Evolutionary conservation across 805 yeast genomes (phyloP).

Genomic region (Nakazawaea sp.): DNA sequence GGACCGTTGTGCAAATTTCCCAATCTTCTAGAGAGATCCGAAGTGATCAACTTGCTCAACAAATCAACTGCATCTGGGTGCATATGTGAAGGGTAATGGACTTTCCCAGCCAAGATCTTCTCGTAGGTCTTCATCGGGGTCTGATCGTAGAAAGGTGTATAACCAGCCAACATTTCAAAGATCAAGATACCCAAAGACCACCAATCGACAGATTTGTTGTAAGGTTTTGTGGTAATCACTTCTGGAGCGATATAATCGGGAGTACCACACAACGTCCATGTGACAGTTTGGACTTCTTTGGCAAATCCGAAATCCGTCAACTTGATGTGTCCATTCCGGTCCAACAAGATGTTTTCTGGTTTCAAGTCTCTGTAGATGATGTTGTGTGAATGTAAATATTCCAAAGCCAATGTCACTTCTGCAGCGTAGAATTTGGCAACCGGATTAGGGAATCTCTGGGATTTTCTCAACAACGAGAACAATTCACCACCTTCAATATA

Average conservation of each 20-base stretch:
- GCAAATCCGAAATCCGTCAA: constrained; percentile 60
- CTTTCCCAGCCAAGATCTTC: constrained; percentile 46
- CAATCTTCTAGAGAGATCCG: constrained; percentile 48
- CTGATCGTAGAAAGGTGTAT: constrained; percentile 56
- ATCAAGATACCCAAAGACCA: constrained; percentile 58
- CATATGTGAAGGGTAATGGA: constrained; percentile 45
- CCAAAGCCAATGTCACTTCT: constrained; percentile 51
- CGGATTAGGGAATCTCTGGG: constrained; percentile 54
- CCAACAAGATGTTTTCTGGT: constrained; percentile 54
- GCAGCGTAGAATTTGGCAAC: constrained; percentile 62
- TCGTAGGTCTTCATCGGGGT: constrained; percentile 61
- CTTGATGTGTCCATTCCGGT: constrained; percentile 54
- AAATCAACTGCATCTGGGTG: constrained; percentile 49
- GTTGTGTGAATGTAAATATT: constrained; percentile 51
- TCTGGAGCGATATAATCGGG: constrained; percentile 64
- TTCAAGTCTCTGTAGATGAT: constrained; percentile 55
- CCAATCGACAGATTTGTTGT: constrained; percentile 60
- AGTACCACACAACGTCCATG: constrained; percentile 58
- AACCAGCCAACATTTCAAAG: constrained; percentile 57
- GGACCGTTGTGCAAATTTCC: constrained; percentile 56
- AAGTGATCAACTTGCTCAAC: constrained; percentile 42
- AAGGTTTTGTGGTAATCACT: constrained; percentile 57
- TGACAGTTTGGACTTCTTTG: constrained; percentile 51
- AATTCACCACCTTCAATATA: constrained; percentile 61
- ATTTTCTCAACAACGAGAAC: constrained; percentile 47